Evolutionary conservation across 1,284 basidiomycete species (phyloP), one percentile per base, ranked within the genome.

Genomic region (Trametes pubescens): DNA sequence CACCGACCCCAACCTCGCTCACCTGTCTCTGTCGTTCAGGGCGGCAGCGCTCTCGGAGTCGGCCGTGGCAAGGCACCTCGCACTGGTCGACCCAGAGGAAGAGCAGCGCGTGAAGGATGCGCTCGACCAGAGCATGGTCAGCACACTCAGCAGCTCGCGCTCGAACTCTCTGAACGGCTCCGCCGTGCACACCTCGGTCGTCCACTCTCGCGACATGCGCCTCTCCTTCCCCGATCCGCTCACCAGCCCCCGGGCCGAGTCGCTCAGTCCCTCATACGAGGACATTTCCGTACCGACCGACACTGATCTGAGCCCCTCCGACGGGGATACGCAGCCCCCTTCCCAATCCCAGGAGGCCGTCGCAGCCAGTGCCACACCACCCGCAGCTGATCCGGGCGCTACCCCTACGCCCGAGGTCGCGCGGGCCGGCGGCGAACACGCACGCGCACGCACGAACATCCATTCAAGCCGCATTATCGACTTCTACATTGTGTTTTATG

Each of bases 161-260:
- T 84, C 89, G 24, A 85, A 84, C 71, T 85, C 84, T 37, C 74
- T 85, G 59, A 78, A 80, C 65, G 74, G 73, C 48, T 76, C 75
- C 37, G 40, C 40, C 14, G 51, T 74, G 61, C 81, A 82, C 68
- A 76, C 79, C 32, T 82, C 85, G 51, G 83, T 86, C 64, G 75
- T 82, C 54, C 88, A 88, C 63, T 78, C 87, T 51, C 88, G 86
- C 74, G 90, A 92, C 77, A 83, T 92, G 66, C 84, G 88, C 69
- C 76, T 92, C 60, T 92, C 90, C 38, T 92, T 92, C 78, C 90
- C 90, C 51, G 90, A 92, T 77, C 90, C 90, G 64, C 82, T 92
- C 72, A 86, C 85, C 63, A 89, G 86, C 74, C 87, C 86, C 60
- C 82, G 79, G 69, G 82, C 85, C 74, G 82, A 87, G 35, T 68